Percentiles rank a stretch among this genome's conserved stretches.
Evolutionary conservation across 2,329 filamentous ascomycete genomes (phyloP).

Genomic region (Fonsecaea monophora): DNA sequence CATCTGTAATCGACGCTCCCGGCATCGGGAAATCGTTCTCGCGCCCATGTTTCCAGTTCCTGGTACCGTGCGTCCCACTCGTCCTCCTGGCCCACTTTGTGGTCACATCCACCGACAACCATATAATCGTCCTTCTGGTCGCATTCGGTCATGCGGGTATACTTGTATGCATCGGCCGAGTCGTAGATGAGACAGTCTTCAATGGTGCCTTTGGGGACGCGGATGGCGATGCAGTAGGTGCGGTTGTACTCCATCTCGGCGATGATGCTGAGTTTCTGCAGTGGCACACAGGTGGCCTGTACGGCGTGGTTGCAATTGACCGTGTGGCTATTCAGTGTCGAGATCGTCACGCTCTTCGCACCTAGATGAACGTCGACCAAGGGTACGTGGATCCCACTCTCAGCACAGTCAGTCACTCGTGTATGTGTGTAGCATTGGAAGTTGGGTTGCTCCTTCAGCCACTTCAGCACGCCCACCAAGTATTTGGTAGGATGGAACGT

Average conservation of each 20-base stretch:
- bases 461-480: constrained; percentile 59
- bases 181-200: constrained; percentile 65
- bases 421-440: constrained; percentile 63
- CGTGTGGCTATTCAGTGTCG: constrained; percentile 56
- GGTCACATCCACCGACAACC: constrained; percentile 63
- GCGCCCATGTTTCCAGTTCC: constrained; percentile 61
- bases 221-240: constrained; percentile 64
- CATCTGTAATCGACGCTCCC: constrained; percentile 61
- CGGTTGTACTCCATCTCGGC: constrained; percentile 61
- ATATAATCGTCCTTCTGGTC: constrained; percentile 63
- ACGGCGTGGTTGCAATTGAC: constrained; percentile 59
- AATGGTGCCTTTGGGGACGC: constrained; percentile 59
- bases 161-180: constrained; percentile 62
- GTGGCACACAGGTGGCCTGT: constrained; percentile 62
- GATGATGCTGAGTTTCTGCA: constrained; percentile 62
- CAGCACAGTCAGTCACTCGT: constrained; percentile 56
- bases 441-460: constrained; percentile 59
- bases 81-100: constrained; percentile 63
- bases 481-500: constrained; percentile 66
- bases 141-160: constrained; percentile 60
- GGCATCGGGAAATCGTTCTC: constrained; percentile 60
- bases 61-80: constrained; percentile 54
- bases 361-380: constrained; percentile 48
- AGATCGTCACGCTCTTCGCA: constrained; percentile 55
- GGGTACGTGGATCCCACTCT: constrained; percentile 55